phyloP scores from a whole-genome alignment of 2,329 filamentous ascomycete genomes.

The Aspergillus tamarii region DNA sequence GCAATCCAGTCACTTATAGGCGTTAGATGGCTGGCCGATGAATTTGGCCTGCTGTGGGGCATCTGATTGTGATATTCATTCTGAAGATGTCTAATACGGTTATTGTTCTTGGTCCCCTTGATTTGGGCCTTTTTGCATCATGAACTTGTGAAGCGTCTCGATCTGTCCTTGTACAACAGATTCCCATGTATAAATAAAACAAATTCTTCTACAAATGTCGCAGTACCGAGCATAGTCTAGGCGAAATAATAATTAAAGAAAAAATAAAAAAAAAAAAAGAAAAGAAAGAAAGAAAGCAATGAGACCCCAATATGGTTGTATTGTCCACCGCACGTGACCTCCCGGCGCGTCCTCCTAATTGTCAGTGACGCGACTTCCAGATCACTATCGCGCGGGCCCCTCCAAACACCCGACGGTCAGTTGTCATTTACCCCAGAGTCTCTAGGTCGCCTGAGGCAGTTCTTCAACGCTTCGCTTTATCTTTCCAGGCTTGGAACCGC shows the following conservation, averaged over 20 bases:
- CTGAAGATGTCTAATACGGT: conserved; percentile 19
- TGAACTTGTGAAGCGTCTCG: background rate
- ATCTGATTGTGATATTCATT: conserved; percentile 8
- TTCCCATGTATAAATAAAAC: conserved; percentile 17
- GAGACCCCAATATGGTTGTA: background rate
- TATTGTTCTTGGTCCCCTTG: background rate
- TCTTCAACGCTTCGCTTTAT: conserved; percentile 1
- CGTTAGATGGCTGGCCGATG: conserved; percentile 6
- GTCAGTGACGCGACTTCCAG: conserved; percentile 23
- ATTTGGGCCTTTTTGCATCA: background rate
- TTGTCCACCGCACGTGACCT: conserved; percentile 28
- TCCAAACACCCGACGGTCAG: conserved; percentile 21
- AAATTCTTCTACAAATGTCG: background rate
- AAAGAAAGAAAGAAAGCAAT: no score
- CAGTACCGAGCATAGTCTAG: background rate
- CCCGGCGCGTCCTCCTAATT: conserved; percentile 28
- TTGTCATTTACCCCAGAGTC: conserved; percentile 11
- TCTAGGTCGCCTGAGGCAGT: conserved; percentile 5
- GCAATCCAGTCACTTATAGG: conserved; percentile 29
- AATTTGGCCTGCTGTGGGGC: background rate
- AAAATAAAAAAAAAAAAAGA: background rate
- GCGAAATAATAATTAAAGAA: no score
- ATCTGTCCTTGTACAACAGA: conserved; percentile 2
- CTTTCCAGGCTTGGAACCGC: conserved; percentile 21
- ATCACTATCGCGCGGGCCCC: conserved; percentile 25